phyloP scores from a whole-genome alignment of 176 grass and related monocot genomes.

The Oryza australiensis region DNA sequence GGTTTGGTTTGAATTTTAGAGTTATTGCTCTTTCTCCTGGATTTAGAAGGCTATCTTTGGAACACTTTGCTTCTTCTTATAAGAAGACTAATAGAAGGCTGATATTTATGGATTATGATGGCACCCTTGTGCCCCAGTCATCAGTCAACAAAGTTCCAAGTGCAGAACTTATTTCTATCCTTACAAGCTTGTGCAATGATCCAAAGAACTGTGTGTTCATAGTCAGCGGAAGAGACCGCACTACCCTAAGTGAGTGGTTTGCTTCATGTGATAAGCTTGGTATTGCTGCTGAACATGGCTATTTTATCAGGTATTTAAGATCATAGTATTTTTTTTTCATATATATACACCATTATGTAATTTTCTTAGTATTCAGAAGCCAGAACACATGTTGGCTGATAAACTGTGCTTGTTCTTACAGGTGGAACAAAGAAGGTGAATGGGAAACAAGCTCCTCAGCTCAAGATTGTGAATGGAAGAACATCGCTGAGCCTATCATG shows the following conservation, averaged over 20 bases:
- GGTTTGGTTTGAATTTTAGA: conserved; percentile 80
- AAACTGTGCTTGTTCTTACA: conserved; percentile 34
- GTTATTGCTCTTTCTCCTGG: conserved; percentile 72
- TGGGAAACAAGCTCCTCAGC: conserved; percentile 51
- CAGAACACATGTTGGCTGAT: background rate
- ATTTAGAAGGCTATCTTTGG: conserved; percentile 68
- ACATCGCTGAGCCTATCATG: conserved; percentile 66
- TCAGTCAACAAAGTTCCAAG: conserved; percentile 62
- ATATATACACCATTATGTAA: background rate
- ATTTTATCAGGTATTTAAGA: conserved; percentile 67
- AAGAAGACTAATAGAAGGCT: conserved; percentile 59
- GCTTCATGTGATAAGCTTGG: conserved; percentile 68
- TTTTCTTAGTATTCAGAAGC: background rate
- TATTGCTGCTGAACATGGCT: conserved; percentile 89
- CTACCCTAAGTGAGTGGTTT: conserved; percentile 65
- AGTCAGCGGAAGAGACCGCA: conserved; percentile 64
- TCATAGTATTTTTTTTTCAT: conserved; percentile 1
- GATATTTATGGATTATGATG: conserved; percentile 91
- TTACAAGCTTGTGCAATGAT: conserved; percentile 72
- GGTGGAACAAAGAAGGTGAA: conserved; percentile 62
- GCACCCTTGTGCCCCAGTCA: conserved; percentile 73
- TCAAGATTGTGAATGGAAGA: conserved; percentile 60
- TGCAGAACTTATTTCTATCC: conserved; percentile 61
- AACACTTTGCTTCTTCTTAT: conserved; percentile 56
- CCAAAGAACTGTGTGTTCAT: conserved; percentile 72